Percentiles rank a stretch among this genome's conserved stretches.
Evolutionary conservation across 73 alveolate genomes (phyloP).

Genomic region (Stentor roeselii): DNA sequence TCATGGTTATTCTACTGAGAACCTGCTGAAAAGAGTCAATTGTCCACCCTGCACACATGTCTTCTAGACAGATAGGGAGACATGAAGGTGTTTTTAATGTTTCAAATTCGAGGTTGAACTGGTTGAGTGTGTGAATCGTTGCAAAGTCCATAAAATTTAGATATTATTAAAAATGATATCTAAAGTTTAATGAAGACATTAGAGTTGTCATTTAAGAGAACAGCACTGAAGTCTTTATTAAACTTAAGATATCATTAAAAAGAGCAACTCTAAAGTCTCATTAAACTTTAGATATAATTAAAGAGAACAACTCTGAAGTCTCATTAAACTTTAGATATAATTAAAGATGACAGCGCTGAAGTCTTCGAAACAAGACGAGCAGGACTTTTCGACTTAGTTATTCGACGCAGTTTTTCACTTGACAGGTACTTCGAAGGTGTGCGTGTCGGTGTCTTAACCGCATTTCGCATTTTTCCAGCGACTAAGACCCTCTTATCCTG

Average conservation of each 20-base stretch:
- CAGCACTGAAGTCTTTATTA: too few relatives aligned
- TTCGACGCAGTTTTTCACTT: not conserved
- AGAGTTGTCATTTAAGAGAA: too few relatives aligned
- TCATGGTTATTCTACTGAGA: not conserved
- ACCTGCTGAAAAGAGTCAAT: conserved; percentile 14
- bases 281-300: too few relatives aligned
- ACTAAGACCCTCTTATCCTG: not conserved
- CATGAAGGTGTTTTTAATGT: conserved; percentile 25
- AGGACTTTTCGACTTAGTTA: not conserved
- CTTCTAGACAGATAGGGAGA: conserved; percentile 29
- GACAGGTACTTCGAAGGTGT: not conserved
- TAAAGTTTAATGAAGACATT: too few relatives aligned
- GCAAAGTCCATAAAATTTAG: not conserved
- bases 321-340: too few relatives aligned
- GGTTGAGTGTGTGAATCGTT: conserved; percentile 8
- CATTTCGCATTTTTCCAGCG: not conserved
- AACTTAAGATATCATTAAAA: too few relatives aligned
- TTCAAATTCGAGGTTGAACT: not conserved
- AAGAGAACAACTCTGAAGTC: too few relatives aligned
- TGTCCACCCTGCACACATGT: conserved; percentile 27
- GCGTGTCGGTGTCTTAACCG: not conserved
- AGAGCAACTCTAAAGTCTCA: too few relatives aligned
- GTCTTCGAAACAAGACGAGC: not conserved
- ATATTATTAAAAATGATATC: too few relatives aligned
- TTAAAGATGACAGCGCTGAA: too few relatives aligned